Evolutionary conservation across 2,329 filamentous ascomycete genomes (phyloP).

Genomic region (Aspergillus ustus): DNA sequence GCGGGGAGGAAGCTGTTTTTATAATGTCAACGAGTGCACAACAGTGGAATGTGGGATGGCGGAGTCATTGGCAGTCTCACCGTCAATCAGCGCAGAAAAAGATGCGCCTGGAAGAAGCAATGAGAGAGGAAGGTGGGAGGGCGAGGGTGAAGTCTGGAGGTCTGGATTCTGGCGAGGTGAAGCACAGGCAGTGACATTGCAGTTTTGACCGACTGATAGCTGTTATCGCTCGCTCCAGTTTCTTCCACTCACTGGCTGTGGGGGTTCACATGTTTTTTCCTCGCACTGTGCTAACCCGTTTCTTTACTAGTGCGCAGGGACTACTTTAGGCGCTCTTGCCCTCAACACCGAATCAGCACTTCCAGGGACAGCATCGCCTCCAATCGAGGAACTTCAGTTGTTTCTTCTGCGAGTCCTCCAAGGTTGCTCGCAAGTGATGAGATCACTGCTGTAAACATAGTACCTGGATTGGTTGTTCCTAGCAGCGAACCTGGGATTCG

Average conservation of each 20-base stretch:
- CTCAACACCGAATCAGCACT: slow-evolving; percentile 4
- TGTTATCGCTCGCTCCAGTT: slow-evolving; percentile 3
- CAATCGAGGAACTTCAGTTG: background rate
- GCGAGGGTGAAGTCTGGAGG: background rate
- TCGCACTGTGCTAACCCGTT: background rate
- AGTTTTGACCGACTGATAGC: slow-evolving; percentile 6
- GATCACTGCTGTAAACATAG: slow-evolving; percentile 1
- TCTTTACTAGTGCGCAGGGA: slow-evolving; percentile 3
- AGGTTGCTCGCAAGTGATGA: background rate
- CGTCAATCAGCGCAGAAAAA: background rate
- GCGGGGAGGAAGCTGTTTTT: background rate
- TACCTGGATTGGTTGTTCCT: slow-evolving; percentile 8
- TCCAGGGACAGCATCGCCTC: slow-evolving; percentile 1
- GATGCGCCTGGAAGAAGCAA: slow-evolving; percentile 4
- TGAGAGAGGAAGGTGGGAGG: background rate
- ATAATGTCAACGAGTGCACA: slow-evolving; percentile 1
- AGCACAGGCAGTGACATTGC: background rate
- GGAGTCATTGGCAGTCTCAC: slow-evolving; percentile 1
- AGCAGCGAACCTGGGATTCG: background rate
- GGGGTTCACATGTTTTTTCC: slow-evolving; percentile 18
- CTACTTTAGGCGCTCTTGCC: background rate
- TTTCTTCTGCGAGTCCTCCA: background rate
- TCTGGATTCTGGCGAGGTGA: background rate
- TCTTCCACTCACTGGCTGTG: background rate
- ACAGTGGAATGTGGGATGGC: background rate